Evolutionary conservation across 179 eudicot species (phyloP).

Genomic region (Beta corolliflora): DNA sequence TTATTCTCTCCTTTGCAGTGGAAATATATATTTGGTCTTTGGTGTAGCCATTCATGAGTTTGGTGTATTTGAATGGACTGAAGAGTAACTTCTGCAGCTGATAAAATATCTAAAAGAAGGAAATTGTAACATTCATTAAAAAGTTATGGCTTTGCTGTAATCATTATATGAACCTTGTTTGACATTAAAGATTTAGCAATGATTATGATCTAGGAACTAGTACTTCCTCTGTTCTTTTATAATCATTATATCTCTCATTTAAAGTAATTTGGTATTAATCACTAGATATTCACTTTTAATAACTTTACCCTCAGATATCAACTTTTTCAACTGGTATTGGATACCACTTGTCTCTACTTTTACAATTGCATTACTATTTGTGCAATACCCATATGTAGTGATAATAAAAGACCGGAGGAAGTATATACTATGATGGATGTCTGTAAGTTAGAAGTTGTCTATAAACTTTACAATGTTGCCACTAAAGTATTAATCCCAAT

Average conservation of each 20-base stretch:
- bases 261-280: too few species aligned
- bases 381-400: too few species aligned
- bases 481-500: too few species aligned
- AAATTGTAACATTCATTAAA: slow-evolving; percentile 9
- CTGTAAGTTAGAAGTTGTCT: neutral
- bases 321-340: too few species aligned
- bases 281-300: too few species aligned
- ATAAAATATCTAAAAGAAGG: slow-evolving; percentile 39
- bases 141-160: neutral
- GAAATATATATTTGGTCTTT: slow-evolving; percentile 62
- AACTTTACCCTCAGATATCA: too few species aligned
- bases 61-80: slow-evolving; percentile 63
- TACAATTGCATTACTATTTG: too few species aligned
- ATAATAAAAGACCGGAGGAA: too few species aligned
- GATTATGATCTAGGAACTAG: neutral
- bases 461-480: neutral
- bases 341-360: too few species aligned
- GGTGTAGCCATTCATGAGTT: slow-evolving; percentile 67
- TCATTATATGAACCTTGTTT: neutral
- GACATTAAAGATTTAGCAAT: neutral
- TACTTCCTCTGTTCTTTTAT: too few species aligned
- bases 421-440: neutral
- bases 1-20: slow-evolving; percentile 68
- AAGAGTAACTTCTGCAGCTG: slow-evolving; percentile 66
- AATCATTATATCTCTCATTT: too few species aligned